A percentile compares a stretch with the other conserved stretches of the same genome.
phyloP scores from a whole-genome alignment of 176 grass and related monocot species.

The Oryza longistaminata region DNA sequence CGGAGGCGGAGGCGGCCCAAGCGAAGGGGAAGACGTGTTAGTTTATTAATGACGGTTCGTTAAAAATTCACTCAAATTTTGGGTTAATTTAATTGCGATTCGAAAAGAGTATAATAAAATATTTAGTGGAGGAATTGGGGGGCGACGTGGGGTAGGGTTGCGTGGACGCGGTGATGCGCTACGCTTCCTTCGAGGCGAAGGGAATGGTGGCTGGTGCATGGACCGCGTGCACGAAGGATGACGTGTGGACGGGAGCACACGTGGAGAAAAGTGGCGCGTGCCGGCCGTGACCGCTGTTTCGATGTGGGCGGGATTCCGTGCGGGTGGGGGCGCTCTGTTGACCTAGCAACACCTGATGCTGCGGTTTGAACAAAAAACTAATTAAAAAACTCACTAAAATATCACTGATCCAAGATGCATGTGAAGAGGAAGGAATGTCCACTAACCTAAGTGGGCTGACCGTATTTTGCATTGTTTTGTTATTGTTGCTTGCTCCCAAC shows the following conservation, averaged over 20 bases:
- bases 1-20: slow-evolving; percentile 14
- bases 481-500: no score
- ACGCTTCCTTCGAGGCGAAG: neutral
- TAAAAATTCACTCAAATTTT: neutral
- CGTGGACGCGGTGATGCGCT: neutral
- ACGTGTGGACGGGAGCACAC: neutral
- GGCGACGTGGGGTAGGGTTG: neutral
- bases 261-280: slow-evolving; percentile 42
- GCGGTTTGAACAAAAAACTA: neutral
- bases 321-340: slow-evolving; percentile 41
- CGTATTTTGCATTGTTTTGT: neutral
- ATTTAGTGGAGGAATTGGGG: neutral
- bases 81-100: neutral
- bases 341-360: neutral
- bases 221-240: neutral
- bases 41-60: neutral
- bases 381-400: neutral
- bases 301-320: slow-evolving; percentile 33
- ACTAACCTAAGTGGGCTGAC: no score
- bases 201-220: neutral
- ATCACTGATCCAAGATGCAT: neutral
- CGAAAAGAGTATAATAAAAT: neutral
- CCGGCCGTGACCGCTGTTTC: slow-evolving; percentile 22
- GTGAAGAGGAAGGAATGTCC: neutral
- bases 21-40: neutral